Percentiles rank a stretch among this genome's conserved stretches.
phyloP scores from a whole-genome alignment of 2,329 filamentous ascomycete genomes.

The Aspergillus pseudoterreus region DNA sequence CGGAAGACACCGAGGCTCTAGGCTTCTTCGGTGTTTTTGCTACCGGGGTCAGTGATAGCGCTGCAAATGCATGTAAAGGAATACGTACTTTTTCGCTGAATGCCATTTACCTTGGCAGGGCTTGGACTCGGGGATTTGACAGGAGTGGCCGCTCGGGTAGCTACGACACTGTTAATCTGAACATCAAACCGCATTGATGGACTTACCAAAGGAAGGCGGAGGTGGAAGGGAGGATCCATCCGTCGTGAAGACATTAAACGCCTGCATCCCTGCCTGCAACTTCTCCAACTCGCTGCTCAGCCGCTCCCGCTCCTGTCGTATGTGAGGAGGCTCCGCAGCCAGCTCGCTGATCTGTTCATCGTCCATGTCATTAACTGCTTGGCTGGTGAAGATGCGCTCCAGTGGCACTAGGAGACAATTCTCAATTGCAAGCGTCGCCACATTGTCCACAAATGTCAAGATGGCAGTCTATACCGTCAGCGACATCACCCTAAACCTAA shows the following conservation, averaged over 20 bases:
- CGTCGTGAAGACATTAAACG: slow-evolving; percentile 3
- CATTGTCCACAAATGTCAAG: slow-evolving; percentile 46
- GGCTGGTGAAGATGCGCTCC: slow-evolving; percentile 40
- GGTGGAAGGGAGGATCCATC: background rate
- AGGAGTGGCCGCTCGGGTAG: too few species aligned
- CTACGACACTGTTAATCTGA: too few species aligned
- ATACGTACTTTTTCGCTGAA: too few species aligned
- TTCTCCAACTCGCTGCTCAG: slow-evolving; percentile 16
- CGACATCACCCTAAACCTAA: background rate
- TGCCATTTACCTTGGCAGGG: too few species aligned
- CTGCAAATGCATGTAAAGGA: too few species aligned
- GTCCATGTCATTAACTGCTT: slow-evolving; percentile 33
- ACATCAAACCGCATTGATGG: background rate
- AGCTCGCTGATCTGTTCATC: slow-evolving; percentile 32
- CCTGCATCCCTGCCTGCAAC: slow-evolving; percentile 8
- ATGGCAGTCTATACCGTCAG: slow-evolving; percentile 25
- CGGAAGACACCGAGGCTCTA: too few species aligned
- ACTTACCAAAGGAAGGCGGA: background rate
- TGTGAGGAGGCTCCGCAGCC: slow-evolving; percentile 29
- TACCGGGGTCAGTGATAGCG: too few species aligned
- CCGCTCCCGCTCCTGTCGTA: slow-evolving; percentile 12
- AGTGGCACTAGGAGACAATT: slow-evolving; percentile 46
- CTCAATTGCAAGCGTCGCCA: slow-evolving; percentile 49
- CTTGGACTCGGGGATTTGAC: too few species aligned
- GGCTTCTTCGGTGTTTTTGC: too few species aligned